phyloP scores from a whole-genome alignment of 805 yeast species.

The Pichia thaimueangensis region DNA sequence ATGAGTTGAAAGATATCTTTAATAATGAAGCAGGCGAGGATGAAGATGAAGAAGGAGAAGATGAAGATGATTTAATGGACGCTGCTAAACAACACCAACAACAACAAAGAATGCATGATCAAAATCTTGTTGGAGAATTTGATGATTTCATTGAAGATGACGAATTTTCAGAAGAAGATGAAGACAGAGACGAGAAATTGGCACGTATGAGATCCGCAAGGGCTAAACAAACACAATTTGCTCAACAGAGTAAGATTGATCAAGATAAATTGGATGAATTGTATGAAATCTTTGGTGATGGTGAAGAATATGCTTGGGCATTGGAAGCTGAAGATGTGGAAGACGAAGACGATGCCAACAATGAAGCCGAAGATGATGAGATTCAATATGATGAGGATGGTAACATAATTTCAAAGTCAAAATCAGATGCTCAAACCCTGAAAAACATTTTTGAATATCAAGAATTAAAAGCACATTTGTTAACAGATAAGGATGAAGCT shows the following conservation, averaged over 20 bases:
- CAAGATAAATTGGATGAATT: constrained; percentile 89
- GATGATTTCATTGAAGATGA: constrained; percentile 98
- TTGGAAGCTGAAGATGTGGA: constrained; percentile 76
- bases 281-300: constrained; percentile 94
- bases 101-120: constrained; percentile 14
- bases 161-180: constrained; percentile 87
- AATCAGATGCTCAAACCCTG: constrained; percentile 44
- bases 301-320: constrained; percentile 98
- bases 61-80: constrained; percentile 27
- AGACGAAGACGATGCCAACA: constrained; percentile 49
- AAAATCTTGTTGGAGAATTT: constrained; percentile 45
- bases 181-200: constrained; percentile 43
- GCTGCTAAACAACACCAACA: constrained; percentile 24
- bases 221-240: constrained; percentile 26
- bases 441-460: constrained; percentile 92
- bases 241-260: constrained; percentile 49
- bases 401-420: constrained; percentile 28
- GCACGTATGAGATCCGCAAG: constrained; percentile 32
- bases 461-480: constrained; percentile 82
- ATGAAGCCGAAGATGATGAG: constrained; percentile 31
- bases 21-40: constrained; percentile 29
- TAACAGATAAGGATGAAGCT: constrained; percentile 86
- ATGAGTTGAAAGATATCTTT: constrained; percentile 17
- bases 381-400: constrained; percentile 36
- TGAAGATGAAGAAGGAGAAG: constrained; percentile 26